Base-by-base conservation (phyloP, 2,329 filamentous ascomycete species). In the Bisporella sp. region DNA sequence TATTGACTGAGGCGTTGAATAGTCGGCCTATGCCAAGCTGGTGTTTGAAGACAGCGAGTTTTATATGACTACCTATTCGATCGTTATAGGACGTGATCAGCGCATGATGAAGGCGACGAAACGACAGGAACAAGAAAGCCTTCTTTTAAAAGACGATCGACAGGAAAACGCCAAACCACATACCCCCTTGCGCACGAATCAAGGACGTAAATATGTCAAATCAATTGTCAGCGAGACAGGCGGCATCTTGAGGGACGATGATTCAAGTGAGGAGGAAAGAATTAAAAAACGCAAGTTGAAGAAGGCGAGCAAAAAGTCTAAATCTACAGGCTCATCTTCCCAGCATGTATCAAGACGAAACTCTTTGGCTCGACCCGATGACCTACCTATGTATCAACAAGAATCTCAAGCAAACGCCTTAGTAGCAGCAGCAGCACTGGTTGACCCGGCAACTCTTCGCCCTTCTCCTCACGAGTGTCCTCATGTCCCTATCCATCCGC, bases 31-130 rank as follows among this genome's bases (percentile, higher is more conserved):
- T 60, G 77, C 76, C 33, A 76, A 75, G 58, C 67, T 91, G 54
- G 79, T 83, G 60, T 90, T 91, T 63, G 76, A 78, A 57, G 87
- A 91, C 70, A 85, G 85, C 62, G 78, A 82, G 50, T 90, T 87
- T 65, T 86, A 87, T 67, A 86, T 91, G 81, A 88, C 82, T 47
- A 89, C 85, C 1, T 84, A 84, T 59, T 76, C 79, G 47, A 77
- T 90, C 58, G 78, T 87, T 50, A 79, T 91, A 31, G 86, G 85
- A 49, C 82, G 87, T 54, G 86, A 90, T 66, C 75, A 82, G 60
- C 79, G 79, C 12, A 81, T 81, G 7, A 68, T 81, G 56, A 69
- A 74, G 49, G 79, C 79, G 28, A 54, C 55, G 8, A 45, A 56
- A 50, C 71, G 73, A 42, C 70, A 70, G 49, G 73, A 80, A 52